Conservation (phyloP, 352 stramenopile species). For the Pythium aquatile region DNA sequence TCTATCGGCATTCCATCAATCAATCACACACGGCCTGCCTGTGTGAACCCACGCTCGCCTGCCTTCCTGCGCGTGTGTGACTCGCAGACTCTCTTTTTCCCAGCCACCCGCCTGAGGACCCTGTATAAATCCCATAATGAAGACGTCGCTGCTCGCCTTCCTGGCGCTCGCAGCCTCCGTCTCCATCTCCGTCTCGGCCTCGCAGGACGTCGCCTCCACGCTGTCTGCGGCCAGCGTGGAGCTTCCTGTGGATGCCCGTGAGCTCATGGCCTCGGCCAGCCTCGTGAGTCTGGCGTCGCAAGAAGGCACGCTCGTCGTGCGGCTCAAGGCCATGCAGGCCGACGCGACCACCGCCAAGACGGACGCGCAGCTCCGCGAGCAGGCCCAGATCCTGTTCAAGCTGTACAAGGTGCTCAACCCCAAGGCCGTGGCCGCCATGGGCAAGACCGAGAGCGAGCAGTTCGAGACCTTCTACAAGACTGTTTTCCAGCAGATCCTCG, state of each 20-base stretch:
- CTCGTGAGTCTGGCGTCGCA: slow-evolving; percentile 15
- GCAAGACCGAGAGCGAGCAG: slow-evolving; percentile 38
- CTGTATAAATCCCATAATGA: not conserved
- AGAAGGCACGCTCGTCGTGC: slow-evolving; percentile 32
- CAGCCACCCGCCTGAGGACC: slow-evolving; percentile 1
- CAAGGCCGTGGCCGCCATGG: slow-evolving; percentile 40
- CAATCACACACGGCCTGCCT: not conserved
- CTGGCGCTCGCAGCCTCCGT: slow-evolving; percentile 1
- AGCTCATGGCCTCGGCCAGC: slow-evolving; percentile 11
- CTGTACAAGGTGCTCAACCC: slow-evolving; percentile 63
- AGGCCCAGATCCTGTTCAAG: slow-evolving; percentile 58
- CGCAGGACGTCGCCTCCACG: not conserved
- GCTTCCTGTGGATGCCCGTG: slow-evolving; percentile 14
- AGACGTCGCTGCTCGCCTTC: not conserved
- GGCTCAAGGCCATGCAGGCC: slow-evolving; percentile 33
- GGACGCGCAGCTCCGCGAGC: slow-evolving; percentile 31
- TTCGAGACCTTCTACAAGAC: slow-evolving; percentile 65
- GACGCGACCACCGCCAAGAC: slow-evolving; percentile 13
- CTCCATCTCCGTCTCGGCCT: not conserved
- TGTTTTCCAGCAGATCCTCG: slow-evolving; percentile 56
- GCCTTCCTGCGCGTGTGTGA: not conserved
- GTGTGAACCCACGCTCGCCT: not conserved
- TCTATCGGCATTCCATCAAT: not conserved
- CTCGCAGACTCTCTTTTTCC: slow-evolving; percentile 1
- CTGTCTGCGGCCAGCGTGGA: slow-evolving; percentile 9